A percentile compares a stretch with the other conserved stretches of the same genome.
phyloP scores from a whole-genome alignment of 2,329 filamentous ascomycete genomes.

The Stachybotrys echinatus region DNA sequence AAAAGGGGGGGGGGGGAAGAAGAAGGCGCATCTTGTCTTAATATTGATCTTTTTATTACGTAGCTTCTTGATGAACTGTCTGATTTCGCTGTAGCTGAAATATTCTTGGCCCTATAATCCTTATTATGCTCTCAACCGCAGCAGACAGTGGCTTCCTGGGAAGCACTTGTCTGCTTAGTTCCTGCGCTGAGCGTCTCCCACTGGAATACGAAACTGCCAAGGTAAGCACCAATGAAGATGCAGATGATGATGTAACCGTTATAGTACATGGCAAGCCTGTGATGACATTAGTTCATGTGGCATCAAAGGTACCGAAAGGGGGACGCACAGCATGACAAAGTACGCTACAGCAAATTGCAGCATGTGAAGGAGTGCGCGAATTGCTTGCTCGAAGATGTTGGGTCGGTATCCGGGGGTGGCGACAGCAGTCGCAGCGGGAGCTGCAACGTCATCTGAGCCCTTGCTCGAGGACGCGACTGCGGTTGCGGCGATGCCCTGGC shows the following conservation, averaged over 20 bases:
- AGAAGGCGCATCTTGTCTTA: too few relatives aligned
- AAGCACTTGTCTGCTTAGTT: constrained; percentile 24
- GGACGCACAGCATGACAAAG: constrained; percentile 61
- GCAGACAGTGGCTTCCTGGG: constrained; percentile 33
- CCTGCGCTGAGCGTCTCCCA: constrained; percentile 51
- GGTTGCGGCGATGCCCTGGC: constrained; percentile 18
- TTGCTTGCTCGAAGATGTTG: constrained; percentile 57
- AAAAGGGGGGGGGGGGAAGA: too few relatives aligned
- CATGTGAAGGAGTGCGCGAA: constrained; percentile 64
- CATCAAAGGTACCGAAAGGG: not conserved
- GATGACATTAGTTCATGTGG: constrained; percentile 2
- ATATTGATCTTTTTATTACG: too few relatives aligned
- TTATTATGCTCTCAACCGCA: too few relatives aligned
- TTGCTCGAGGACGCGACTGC: constrained; percentile 12
- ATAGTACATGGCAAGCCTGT: constrained; percentile 51
- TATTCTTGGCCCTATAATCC: too few relatives aligned
- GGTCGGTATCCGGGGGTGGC: constrained; percentile 43
- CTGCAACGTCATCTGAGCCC: constrained; percentile 13
- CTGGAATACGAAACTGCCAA: constrained; percentile 68
- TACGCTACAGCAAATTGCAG: constrained; percentile 71
- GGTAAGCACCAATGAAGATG: constrained; percentile 70
- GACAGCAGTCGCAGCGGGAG: constrained; percentile 4
- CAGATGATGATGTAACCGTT: constrained; percentile 75
- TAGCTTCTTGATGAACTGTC: too few relatives aligned
- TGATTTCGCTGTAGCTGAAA: too few relatives aligned